phyloP scores from a whole-genome alignment of 2,329 filamentous ascomycete species.

The Colletotrichum sp. region DNA sequence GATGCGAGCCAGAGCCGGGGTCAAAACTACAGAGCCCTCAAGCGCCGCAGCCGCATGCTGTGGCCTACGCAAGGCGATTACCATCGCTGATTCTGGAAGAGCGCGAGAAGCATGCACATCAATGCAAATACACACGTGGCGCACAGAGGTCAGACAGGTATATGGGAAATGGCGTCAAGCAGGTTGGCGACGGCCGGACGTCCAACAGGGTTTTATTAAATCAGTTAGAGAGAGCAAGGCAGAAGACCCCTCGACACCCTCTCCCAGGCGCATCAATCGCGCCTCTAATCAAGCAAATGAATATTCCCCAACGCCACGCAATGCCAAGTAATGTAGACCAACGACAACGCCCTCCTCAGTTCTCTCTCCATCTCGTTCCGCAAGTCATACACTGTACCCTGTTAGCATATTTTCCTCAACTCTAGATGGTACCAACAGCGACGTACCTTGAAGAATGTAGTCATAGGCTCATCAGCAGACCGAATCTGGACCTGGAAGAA shows the following conservation, averaged over 20 bases:
- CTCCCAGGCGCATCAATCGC: neutral
- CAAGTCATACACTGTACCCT: slow-evolving; percentile 67
- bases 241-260: neutral
- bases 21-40: neutral
- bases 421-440: neutral
- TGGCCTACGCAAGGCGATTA: neutral
- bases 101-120: neutral
- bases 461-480: slow-evolving; percentile 98
- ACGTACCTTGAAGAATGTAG: slow-evolving; percentile 85
- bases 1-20: neutral
- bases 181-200: neutral
- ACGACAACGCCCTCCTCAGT: slow-evolving; percentile 40
- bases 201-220: neutral
- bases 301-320: slow-evolving; percentile 30
- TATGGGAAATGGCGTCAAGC: neutral
- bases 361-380: slow-evolving; percentile 70
- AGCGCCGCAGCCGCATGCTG: neutral
- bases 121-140: neutral
- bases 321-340: slow-evolving; percentile 19
- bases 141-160: neutral
- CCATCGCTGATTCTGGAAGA: neutral
- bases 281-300: neutral
- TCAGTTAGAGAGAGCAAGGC: neutral
- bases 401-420: neutral
- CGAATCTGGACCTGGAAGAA: slow-evolving; percentile 98